Conservation (phyloP, 257 asterid species). For the Anisodus acutangulus region DNA sequence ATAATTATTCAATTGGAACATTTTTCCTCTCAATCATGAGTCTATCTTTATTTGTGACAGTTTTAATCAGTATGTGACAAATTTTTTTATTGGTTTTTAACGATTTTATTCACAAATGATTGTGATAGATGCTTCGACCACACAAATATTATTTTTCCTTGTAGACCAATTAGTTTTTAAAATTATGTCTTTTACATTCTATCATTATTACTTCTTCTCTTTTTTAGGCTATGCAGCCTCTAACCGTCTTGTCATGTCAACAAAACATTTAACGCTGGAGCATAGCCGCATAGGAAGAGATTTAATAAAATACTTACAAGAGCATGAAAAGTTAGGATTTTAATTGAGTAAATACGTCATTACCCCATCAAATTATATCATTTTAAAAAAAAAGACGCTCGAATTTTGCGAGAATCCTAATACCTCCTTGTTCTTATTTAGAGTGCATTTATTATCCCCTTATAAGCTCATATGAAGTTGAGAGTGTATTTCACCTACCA, state of each 20-base stretch:
- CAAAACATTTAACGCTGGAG: background rate
- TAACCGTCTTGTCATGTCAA: constrained; percentile 1
- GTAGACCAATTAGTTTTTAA: background rate
- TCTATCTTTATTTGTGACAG: too few relatives aligned
- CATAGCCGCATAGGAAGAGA: background rate
- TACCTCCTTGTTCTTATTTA: too few relatives aligned
- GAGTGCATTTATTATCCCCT: too few relatives aligned
- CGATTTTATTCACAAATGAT: too few relatives aligned
- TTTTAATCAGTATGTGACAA: too few relatives aligned
- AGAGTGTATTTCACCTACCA: too few relatives aligned
- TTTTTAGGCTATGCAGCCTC: background rate
- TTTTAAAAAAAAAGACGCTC: too few relatives aligned
- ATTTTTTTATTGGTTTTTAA: too few relatives aligned
- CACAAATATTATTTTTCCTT: background rate
- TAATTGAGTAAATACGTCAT: too few relatives aligned
- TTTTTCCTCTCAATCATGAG: background rate
- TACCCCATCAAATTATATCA: too few relatives aligned
- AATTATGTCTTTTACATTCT: background rate
- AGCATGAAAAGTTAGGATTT: background rate
- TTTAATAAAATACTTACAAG: background rate
- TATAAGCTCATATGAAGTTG: too few relatives aligned
- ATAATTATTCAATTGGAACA: constrained; percentile 1
- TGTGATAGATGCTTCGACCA: background rate
- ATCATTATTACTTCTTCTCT: background rate
- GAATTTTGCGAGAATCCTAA: too few relatives aligned